Evolutionary conservation across 768 basidiomycete genomes (phyloP), one percentile per base, ranked within the genome.

Genomic region (Rubroboletus satanas): DNA sequence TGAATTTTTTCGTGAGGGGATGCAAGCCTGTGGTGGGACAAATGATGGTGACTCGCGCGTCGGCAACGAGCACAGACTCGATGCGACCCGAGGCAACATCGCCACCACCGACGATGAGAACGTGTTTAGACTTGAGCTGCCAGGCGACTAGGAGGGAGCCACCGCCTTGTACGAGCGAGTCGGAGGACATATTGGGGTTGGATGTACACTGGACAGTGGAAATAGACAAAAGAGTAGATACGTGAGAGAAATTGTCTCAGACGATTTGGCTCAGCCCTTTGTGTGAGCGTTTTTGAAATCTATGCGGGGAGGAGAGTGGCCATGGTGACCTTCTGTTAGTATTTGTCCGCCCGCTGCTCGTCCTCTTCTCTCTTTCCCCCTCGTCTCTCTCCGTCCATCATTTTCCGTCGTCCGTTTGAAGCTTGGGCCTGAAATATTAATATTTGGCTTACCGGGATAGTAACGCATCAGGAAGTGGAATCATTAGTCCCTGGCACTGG

Each of bases 31-130:
- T 64, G 49, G 68, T 67, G 4, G 96, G 97, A 7, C 85, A 79
- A 54, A 99, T 74, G 68, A 99, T 73, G 8, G 85, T 85, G 65
- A 98, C 82, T 37, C 74, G 74, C 1, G 92, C 92, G 58, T 89
- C 89, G 9, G 93, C 84, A 51, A 77, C 77, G 60, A 99, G 86
- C 61, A 95, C 80, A 59, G 91, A 89, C 65, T 89, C 86, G 51
- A 98, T 80, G 51, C 97, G 85, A 49, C 90, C 84, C 3, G 93
- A 85, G 3, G 94, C 96, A 48, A 99, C 89, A 55, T 88, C 84
- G 45, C 97, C 97, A 9, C 96, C 97, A 41, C 97, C 97, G 61
- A 98, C 83, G 63, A 98, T 82, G 66, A 98, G 87, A 44, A 97
- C 92, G 18, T 76, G 79, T 62, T 90, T 93, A 62, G 79, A 74